Percentiles rank a stretch among this genome's conserved stretches.
Evolutionary conservation across 1,284 basidiomycete species (phyloP).

Genomic region (Boletus albobrunnescens): DNA sequence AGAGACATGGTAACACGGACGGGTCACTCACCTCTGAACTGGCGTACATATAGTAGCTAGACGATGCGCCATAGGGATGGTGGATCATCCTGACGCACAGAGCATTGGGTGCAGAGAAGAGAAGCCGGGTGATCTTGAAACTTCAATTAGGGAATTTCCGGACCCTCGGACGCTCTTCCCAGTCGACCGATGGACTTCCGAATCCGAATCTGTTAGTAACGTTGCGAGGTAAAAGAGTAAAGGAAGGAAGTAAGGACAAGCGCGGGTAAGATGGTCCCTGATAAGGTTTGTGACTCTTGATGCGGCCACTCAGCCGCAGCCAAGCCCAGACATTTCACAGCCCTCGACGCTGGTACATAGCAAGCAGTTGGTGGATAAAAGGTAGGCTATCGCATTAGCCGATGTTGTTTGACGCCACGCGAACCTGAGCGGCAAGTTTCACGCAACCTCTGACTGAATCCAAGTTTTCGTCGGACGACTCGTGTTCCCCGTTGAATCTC

Average conservation of each 20-base stretch:
- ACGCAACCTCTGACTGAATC: no score
- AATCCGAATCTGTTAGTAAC: no score
- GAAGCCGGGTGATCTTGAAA: constrained; percentile 1
- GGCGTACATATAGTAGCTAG: constrained; percentile 27
- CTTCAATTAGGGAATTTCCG: constrained; percentile 1
- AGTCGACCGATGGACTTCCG: constrained; percentile 2
- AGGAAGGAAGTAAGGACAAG: background rate
- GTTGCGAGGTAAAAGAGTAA: background rate
- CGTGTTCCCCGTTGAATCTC: no score
- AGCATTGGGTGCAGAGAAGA: constrained; percentile 15
- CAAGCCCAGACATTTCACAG: background rate
- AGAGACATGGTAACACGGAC: background rate
- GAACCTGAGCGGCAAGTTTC: background rate
- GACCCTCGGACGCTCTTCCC: constrained; percentile 3
- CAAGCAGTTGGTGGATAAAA: no score
- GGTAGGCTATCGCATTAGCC: background rate
- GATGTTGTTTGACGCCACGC: background rate
- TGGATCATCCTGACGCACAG: constrained; percentile 27
- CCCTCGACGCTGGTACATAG: no score
- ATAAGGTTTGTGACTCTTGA: background rate
- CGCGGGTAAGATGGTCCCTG: constrained; percentile 2
- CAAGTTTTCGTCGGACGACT: no score
- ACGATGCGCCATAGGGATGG: constrained; percentile 30
- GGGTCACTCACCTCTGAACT: constrained; percentile 16
- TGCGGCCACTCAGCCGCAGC: background rate